These are phyloP conservation scores for Clausena lansium DNA, from an alignment of 345 rosid species.

Conservation along the genomic window DNA sequence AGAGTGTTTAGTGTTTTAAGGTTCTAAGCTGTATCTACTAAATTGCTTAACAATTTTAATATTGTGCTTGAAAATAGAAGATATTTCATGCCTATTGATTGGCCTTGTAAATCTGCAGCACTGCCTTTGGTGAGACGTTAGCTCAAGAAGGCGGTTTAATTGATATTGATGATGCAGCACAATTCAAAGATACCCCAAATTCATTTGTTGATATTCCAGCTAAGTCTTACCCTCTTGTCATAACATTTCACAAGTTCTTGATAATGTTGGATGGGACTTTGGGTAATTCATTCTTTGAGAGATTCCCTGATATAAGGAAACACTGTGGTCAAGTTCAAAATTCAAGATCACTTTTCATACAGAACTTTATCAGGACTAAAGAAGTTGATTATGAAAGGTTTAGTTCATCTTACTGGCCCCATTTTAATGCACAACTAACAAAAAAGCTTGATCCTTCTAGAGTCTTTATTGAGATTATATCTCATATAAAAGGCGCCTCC, in stretches of 20 bases:
- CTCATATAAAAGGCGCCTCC: slow-evolving; percentile 52
- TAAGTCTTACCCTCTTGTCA: slow-evolving; percentile 42
- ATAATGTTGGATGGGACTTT: too few relatives aligned
- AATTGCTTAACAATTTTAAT: not conserved
- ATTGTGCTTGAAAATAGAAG: slow-evolving; percentile 21
- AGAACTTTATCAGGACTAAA: slow-evolving; percentile 34
- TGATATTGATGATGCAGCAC: slow-evolving; percentile 27
- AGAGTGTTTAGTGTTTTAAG: slow-evolving; percentile 14
- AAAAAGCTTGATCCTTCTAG: slow-evolving; percentile 45
- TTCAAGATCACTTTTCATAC: too few relatives aligned
- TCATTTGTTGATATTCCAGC: slow-evolving; percentile 36
- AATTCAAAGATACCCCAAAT: slow-evolving; percentile 44
- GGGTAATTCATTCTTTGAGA: too few relatives aligned
- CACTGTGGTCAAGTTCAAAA: too few relatives aligned
- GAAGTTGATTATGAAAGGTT: too few relatives aligned
- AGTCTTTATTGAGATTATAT: slow-evolving; percentile 55
- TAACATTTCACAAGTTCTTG: slow-evolving; percentile 50
- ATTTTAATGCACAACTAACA: too few relatives aligned
- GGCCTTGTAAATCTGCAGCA: slow-evolving; percentile 26
- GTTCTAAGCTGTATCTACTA: too few relatives aligned
- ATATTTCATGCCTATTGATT: slow-evolving; percentile 31
- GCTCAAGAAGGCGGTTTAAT: slow-evolving; percentile 14
- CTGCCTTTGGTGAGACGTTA: slow-evolving; percentile 25
- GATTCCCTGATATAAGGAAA: too few relatives aligned
- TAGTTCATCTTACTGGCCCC: too few relatives aligned